Percentiles rank a stretch among this genome's conserved stretches.
Evolutionary conservation across 768 basidiomycete genomes (phyloP).

Genomic region (Trametes cingulata): DNA sequence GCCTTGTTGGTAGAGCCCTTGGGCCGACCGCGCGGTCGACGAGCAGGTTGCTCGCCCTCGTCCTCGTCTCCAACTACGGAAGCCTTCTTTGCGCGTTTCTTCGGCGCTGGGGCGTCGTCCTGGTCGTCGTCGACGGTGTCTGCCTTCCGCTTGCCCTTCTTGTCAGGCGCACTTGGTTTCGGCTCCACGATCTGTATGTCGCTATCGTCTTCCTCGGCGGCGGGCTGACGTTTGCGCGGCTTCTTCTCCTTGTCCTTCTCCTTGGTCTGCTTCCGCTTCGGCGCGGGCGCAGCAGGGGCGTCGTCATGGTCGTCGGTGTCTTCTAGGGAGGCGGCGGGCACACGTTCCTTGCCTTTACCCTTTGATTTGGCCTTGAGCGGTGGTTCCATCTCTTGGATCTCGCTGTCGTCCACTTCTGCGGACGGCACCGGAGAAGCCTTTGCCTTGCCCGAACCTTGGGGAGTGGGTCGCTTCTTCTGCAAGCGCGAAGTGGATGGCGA

Average conservation of each 20-base stretch:
- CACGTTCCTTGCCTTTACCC: slow-evolving; percentile 15
- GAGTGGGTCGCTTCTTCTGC: slow-evolving; percentile 5
- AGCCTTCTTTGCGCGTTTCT: slow-evolving; percentile 13
- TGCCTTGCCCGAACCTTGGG: neutral
- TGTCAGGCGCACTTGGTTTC: slow-evolving; percentile 1
- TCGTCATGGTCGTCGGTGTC: neutral
- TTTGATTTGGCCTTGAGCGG: slow-evolving; percentile 21
- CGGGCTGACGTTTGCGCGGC: neutral
- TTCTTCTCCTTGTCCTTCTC: slow-evolving; percentile 5
- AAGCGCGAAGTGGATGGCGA: slow-evolving; percentile 21
- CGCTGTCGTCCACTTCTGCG: slow-evolving; percentile 25
- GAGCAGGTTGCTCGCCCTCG: neutral
- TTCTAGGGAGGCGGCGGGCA: neutral
- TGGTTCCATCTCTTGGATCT: slow-evolving; percentile 32
- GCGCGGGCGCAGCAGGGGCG: neutral
- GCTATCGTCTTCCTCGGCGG: slow-evolving; percentile 3
- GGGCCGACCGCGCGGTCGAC: slow-evolving; percentile 9
- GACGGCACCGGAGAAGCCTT: neutral
- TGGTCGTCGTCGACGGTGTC: slow-evolving; percentile 26
- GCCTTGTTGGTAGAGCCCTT: slow-evolving; percentile 5
- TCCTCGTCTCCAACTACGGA: neutral
- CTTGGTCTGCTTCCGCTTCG: neutral
- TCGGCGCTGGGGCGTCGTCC: slow-evolving; percentile 2
- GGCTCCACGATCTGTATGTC: slow-evolving; percentile 20
- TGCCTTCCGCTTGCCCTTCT: slow-evolving; percentile 44